Evolutionary conservation across 2,329 filamentous ascomycete species (phyloP).

Genomic region (Hymenotorrendiella dingleyae): DNA sequence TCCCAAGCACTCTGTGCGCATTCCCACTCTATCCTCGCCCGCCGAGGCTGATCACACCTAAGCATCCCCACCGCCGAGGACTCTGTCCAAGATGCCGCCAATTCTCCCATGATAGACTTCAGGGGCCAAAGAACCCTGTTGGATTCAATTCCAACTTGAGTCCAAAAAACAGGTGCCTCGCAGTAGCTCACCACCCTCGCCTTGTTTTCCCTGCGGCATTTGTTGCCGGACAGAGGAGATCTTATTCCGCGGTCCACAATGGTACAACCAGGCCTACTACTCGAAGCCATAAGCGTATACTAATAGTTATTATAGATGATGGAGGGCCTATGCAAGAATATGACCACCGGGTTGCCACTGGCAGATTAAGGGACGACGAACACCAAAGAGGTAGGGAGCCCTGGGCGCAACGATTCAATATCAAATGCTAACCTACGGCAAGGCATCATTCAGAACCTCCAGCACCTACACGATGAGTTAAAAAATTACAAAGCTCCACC

Average conservation of each 20-base stretch:
- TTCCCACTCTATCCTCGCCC: constrained; percentile 4
- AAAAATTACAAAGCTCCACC: constrained; percentile 64
- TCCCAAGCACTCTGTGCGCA: no score
- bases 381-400: constrained; percentile 70
- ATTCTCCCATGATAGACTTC: background rate
- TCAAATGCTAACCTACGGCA: constrained; percentile 1
- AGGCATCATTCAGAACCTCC: constrained; percentile 85
- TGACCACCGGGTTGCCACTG: constrained; percentile 68
- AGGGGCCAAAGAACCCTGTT: background rate
- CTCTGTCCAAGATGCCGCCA: constrained; percentile 9
- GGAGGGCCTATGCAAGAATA: constrained; percentile 81
- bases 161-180: background rate
- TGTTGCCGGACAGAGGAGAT: constrained; percentile 26
- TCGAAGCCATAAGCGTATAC: background rate
- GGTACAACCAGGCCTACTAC: constrained; percentile 12
- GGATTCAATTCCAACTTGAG: background rate
- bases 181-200: background rate
- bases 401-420: background rate
- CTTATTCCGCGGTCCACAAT: constrained; percentile 26
- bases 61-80: background rate
- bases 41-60: constrained; percentile 1
- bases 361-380: constrained; percentile 75
- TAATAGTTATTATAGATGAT: constrained; percentile 25
- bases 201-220: constrained; percentile 22
- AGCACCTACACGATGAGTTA: constrained; percentile 83